Evolutionary conservation across 305 asterid species (phyloP).

Genomic region (Solanum hybrid): DNA sequence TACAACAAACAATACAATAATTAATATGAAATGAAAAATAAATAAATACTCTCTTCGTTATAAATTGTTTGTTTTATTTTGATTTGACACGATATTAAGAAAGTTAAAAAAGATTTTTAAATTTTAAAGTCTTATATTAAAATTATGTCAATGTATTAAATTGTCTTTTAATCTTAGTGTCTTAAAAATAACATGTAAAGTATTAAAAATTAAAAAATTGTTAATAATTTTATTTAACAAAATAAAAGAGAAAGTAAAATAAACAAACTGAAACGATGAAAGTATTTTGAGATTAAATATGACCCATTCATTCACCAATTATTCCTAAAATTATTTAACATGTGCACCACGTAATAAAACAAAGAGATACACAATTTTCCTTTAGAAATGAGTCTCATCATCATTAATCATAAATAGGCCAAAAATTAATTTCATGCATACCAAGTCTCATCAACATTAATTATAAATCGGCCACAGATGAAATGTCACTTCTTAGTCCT

Average conservation of each 20-base stretch:
- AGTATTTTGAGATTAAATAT: not conserved
- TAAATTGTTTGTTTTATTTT: not conserved
- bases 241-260: not conserved
- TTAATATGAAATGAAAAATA: not conserved
- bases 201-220: not conserved
- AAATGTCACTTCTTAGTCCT: not conserved
- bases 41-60: not conserved
- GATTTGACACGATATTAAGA: not conserved
- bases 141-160: not conserved
- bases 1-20: not conserved
- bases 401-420: not conserved
- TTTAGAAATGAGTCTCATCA: not conserved
- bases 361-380: not conserved
- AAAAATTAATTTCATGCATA: not conserved
- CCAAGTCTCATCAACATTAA: not conserved
- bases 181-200: not conserved
- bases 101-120: not conserved
- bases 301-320: not conserved
- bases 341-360: not conserved
- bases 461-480: not conserved
- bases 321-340: not conserved
- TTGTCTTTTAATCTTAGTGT: not conserved
- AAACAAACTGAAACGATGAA: not conserved
- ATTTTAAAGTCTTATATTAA: not conserved
- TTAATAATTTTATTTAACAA: not conserved